phyloP scores from a whole-genome alignment of 164 flowering plant genomes.

The Annona cherimola region DNA sequence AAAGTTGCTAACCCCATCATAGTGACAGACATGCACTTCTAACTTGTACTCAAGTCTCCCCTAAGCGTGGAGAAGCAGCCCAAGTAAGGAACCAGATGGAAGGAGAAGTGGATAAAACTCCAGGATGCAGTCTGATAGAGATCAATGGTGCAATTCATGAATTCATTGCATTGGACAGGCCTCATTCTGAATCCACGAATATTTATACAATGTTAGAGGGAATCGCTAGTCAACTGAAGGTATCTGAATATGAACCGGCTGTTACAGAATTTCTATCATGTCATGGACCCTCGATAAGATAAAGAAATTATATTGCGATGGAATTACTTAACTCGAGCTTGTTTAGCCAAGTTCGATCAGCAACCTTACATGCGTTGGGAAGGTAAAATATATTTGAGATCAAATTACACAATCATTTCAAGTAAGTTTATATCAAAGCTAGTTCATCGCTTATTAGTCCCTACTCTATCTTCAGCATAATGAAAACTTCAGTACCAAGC shows the following conservation, averaged over 20 bases:
- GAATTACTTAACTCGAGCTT: too few relatives aligned
- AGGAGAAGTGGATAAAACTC: conserved; percentile 24
- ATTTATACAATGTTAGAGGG: conserved; percentile 12
- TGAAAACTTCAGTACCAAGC: too few relatives aligned
- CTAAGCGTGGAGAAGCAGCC: conserved; percentile 22
- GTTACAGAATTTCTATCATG: background rate
- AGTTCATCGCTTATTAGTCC: too few relatives aligned
- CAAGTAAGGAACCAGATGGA: conserved; percentile 28
- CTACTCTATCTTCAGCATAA: too few relatives aligned
- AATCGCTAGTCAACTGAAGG: conserved; percentile 9
- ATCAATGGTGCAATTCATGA: conserved; percentile 25
- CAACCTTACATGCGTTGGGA: background rate
- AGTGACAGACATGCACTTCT: conserved; percentile 30
- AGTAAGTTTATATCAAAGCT: background rate
- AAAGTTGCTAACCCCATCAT: conserved; percentile 22
- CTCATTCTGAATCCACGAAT: conserved; percentile 8
- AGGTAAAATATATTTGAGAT: background rate
- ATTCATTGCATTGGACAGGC: conserved; percentile 20
- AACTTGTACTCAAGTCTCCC: conserved; percentile 21
- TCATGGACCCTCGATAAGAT: background rate
- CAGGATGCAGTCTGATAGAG: conserved; percentile 34
- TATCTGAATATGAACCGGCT: conserved; percentile 1
- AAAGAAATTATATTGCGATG: background rate
- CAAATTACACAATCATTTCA: background rate
- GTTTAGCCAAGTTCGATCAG: background rate